These are phyloP conservation scores for Leccinum huronense DNA, from an alignment of 1,284 basidiomycete genomes.

Conservation along the genomic window DNA sequence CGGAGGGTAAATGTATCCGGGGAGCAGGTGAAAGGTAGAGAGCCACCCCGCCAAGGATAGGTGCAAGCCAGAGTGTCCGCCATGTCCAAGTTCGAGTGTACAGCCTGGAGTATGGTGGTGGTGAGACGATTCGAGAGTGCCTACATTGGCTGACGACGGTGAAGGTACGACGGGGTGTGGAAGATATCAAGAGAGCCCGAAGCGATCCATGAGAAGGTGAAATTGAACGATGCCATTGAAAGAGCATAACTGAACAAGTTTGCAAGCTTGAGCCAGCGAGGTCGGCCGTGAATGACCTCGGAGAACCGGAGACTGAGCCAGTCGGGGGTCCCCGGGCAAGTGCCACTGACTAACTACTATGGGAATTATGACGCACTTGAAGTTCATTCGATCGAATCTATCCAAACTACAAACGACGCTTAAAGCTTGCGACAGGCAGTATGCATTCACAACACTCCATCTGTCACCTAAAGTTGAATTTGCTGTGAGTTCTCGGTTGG, in stretches of 20 bases:
- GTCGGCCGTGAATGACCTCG: conserved; percentile 1
- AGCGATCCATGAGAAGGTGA: conserved; percentile 8
- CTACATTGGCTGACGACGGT: conserved; percentile 6
- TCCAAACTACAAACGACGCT: no score
- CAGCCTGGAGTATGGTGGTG: conserved; percentile 24
- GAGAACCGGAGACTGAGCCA: neutral
- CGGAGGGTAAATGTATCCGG: conserved; percentile 41
- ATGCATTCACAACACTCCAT: no score
- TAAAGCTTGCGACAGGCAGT: no score
- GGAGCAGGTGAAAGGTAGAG: conserved; percentile 46
- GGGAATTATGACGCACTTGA: no score
- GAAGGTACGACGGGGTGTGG: conserved; percentile 11
- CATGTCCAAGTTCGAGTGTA: conserved; percentile 29
- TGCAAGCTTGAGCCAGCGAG: neutral
- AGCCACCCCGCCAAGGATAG: conserved; percentile 53
- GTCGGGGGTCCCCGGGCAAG: no score
- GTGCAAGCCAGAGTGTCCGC: conserved; percentile 52
- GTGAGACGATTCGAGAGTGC: conserved; percentile 6
- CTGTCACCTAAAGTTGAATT: no score
- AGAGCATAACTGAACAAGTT: conserved; percentile 20
- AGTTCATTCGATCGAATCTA: no score
- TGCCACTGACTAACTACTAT: no score
- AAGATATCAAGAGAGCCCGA: conserved; percentile 2
- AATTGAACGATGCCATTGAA: conserved; percentile 13
- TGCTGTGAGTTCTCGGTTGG: no score